Conservation (phyloP, 2,329 filamentous ascomycete species). For the Ascochyta clinopodiicola region DNA sequence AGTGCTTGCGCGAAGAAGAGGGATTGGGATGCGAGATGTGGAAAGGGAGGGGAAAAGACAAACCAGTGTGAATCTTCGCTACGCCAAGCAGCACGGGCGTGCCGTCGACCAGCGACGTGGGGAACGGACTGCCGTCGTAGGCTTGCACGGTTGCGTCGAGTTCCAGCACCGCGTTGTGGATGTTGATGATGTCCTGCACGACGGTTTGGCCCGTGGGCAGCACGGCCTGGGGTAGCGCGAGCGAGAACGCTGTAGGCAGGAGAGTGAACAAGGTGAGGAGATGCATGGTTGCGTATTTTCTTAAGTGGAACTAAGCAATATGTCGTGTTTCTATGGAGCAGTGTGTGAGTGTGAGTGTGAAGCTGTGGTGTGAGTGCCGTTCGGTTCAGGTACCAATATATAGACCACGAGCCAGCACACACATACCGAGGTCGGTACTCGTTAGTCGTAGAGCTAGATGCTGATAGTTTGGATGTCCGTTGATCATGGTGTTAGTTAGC, state of each 20-base stretch:
- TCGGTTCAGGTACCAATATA: too few relatives aligned
- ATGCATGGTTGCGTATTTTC: neutral
- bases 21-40: neutral
- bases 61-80: slow-evolving; percentile 21
- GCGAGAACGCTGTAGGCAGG: slow-evolving; percentile 3
- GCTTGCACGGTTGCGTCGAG: slow-evolving; percentile 17
- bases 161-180: slow-evolving; percentile 22
- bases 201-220: slow-evolving; percentile 19
- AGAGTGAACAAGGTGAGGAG: neutral
- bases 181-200: slow-evolving; percentile 25
- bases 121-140: slow-evolving; percentile 11
- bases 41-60: neutral
- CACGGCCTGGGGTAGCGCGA: slow-evolving; percentile 5
- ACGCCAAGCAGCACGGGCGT: slow-evolving; percentile 23
- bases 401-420: neutral
- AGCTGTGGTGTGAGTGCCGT: too few relatives aligned
- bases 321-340: too few relatives aligned
- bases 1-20: too few relatives aligned
- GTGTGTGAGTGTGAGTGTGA: too few relatives aligned
- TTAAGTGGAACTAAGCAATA: too few relatives aligned
- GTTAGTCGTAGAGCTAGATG: neutral
- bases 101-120: slow-evolving; percentile 20
- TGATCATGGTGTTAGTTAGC: neutral
- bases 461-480: neutral
- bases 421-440: neutral